Base-by-base conservation (phyloP, 2,329 filamentous ascomycete species). In the Lachnellula subtilissima region DNA sequence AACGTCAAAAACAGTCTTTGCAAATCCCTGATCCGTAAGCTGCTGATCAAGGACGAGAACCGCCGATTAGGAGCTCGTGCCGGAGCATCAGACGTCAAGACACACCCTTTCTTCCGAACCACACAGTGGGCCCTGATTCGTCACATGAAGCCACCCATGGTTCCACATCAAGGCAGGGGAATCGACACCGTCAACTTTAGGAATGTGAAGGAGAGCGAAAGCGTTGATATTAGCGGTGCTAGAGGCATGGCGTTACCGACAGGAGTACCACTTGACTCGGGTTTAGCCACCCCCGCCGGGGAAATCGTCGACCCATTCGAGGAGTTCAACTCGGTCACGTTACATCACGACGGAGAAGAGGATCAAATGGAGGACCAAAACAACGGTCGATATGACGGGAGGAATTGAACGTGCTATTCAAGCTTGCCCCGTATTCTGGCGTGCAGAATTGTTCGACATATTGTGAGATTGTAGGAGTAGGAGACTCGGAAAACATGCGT, bases 41-140 rank as follows among this genome's bases (percentile, higher is more conserved):
- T 99, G 14, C 80, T 99, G 46, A 97, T 97, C 79, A 99, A 99
- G 74, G 94, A 99, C 65, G 94, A 99, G 74, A 91, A 93, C 57
- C 87, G 92, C 59, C 88, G 94, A 57, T 82, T 99, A 45, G 94
- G 94, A 57, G 95, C 94, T 49, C 88, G 94, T 59, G 94, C 94
- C 2, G 94, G 94, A 60, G 94, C 94, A 8, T 97, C 92, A 1
- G 94, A 99, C 72, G 95, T 99, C 72, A 99, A 99, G 75, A 86
- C 79, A 2, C 94, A 97, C 69, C 89, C 91, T 11, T 99, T 99
- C 79, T 99, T 99, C 82, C 86, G 91, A 60, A 88, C 87, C 15
- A 97, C 93, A 3, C 91, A 96, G 70, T 99, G 94, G 94, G 94
- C 94, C 23, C 81, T 99, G 40, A 91, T 99, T 64, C 88, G 94